These are phyloP conservation scores for Didymella glomerata DNA, from an alignment of 2,329 filamentous ascomycete species.

Conservation along the genomic window DNA sequence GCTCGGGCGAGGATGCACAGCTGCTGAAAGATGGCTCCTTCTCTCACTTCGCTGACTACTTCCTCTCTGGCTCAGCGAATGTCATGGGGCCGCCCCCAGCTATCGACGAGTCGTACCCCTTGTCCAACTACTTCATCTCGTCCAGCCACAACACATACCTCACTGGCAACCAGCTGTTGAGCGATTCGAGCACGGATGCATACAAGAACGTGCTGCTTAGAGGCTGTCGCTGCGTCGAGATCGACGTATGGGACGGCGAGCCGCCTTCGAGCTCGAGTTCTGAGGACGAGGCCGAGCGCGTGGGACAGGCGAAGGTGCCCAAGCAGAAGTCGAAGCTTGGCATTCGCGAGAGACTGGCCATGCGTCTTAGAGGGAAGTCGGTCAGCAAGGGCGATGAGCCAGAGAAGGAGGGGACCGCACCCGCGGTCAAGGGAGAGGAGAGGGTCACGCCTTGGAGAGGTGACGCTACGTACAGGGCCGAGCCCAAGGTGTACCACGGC, in stretches of 20 bases:
- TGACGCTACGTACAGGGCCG: conserved; percentile 53
- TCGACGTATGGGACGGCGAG: conserved; percentile 90
- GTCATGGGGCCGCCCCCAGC: conserved; percentile 54
- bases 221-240: conserved; percentile 90
- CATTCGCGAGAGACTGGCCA: conserved; percentile 48
- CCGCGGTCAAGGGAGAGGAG: conserved; percentile 25
- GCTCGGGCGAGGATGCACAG: conserved; percentile 31
- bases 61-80: conserved; percentile 56
- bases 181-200: conserved; percentile 76
- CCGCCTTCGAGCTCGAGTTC: conserved; percentile 53
- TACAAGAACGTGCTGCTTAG: conserved; percentile 79
- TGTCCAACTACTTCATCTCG: conserved; percentile 92
- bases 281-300: conserved; percentile 38
- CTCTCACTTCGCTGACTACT: conserved; percentile 52
- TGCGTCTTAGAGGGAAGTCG: conserved; percentile 44
- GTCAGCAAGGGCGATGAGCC: conserved; percentile 33
- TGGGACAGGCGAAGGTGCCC: conserved; percentile 30
- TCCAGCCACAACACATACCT: conserved; percentile 96
- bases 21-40: conserved; percentile 44
- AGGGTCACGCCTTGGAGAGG: conserved; percentile 44
- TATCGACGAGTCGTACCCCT: conserved; percentile 70
- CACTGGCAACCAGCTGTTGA: conserved; percentile 83
- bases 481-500: conserved; percentile 83
- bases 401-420: conserved; percentile 13
- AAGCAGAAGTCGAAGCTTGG: conserved; percentile 40